These are phyloP conservation scores for Lantana camara DNA, from an alignment of 257 asterid genomes.

Conservation along the genomic window DNA sequence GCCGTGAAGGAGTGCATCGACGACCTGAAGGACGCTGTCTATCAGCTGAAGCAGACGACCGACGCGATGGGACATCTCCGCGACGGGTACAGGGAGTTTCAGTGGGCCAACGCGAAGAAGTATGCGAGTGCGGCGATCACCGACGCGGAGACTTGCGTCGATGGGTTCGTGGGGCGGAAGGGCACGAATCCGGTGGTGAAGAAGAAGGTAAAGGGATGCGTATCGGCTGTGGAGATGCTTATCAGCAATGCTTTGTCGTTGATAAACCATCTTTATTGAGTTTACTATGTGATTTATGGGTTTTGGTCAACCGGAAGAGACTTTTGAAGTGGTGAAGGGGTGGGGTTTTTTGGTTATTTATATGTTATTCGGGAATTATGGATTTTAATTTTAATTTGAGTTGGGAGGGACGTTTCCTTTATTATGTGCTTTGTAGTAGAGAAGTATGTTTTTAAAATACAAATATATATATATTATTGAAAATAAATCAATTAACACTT, in stretches of 20 bases:
- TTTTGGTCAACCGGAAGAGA: too few species aligned
- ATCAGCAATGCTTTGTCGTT: slow-evolving; percentile 64
- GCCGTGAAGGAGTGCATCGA: slow-evolving; percentile 61
- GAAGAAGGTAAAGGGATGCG: slow-evolving; percentile 40
- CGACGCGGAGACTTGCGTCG: slow-evolving; percentile 70
- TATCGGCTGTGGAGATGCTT: slow-evolving; percentile 31
- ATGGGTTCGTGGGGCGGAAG: slow-evolving; percentile 41
- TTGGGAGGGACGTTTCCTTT: too few species aligned
- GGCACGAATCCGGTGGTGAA: slow-evolving; percentile 34
- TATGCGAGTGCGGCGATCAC: slow-evolving; percentile 80
- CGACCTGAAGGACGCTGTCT: slow-evolving; percentile 57
- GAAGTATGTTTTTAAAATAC: too few species aligned
- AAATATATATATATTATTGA: too few species aligned
- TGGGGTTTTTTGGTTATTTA: too few species aligned
- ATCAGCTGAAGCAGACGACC: slow-evolving; percentile 56
- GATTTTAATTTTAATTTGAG: too few species aligned
- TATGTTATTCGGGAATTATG: too few species aligned
- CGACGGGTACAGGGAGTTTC: slow-evolving; percentile 43
- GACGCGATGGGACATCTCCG: slow-evolving; percentile 47
- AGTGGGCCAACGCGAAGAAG: slow-evolving; percentile 70
- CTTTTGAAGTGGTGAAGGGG: too few species aligned
- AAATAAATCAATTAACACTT: too few species aligned
- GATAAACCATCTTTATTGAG: slow-evolving; percentile 59
- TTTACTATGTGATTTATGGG: too few species aligned
- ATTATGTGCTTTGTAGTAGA: too few species aligned